A percentile compares a stretch with the other conserved stretches of the same genome.
These are phyloP conservation scores for Leptographium lundbergii DNA, from an alignment of 2,329 filamentous ascomycete species.

Conservation along the genomic window DNA sequence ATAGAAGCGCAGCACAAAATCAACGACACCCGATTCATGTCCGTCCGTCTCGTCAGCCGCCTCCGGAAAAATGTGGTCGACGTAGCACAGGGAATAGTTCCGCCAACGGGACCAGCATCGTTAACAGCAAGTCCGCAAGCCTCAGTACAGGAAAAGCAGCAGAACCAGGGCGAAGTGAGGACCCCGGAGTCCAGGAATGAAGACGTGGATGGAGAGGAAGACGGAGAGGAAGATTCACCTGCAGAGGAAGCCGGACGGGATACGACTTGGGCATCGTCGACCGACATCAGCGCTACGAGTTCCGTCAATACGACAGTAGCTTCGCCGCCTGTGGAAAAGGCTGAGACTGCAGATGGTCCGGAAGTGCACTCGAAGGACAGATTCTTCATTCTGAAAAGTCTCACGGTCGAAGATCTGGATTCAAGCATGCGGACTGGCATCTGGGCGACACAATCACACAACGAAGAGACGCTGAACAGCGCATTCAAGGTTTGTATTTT, in stretches of 20 bases:
- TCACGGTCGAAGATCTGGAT: slow-evolving; percentile 83
- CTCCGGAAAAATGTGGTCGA: slow-evolving; percentile 48
- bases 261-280: neutral
- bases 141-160: neutral
- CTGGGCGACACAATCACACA: slow-evolving; percentile 92
- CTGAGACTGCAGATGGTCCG: neutral
- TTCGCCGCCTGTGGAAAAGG: neutral
- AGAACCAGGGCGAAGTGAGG: neutral
- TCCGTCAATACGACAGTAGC: neutral
- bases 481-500: slow-evolving; percentile 59
- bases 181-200: neutral
- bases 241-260: neutral
- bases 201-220: neutral
- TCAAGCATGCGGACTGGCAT: slow-evolving; percentile 75
- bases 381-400: slow-evolving; percentile 86
- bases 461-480: slow-evolving; percentile 69
- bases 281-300: slow-evolving; percentile 3
- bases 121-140: slow-evolving; percentile 17
- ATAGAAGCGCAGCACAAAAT: slow-evolving; percentile 67
- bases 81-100: slow-evolving; percentile 31
- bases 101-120: slow-evolving; percentile 39
- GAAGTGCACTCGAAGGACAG: slow-evolving; percentile 42
- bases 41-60: slow-evolving; percentile 74
- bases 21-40: slow-evolving; percentile 82
- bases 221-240: neutral